Conservation (phyloP, 495 filamentous ascomycete species). For the Annulohypoxylon moriforme region DNA sequence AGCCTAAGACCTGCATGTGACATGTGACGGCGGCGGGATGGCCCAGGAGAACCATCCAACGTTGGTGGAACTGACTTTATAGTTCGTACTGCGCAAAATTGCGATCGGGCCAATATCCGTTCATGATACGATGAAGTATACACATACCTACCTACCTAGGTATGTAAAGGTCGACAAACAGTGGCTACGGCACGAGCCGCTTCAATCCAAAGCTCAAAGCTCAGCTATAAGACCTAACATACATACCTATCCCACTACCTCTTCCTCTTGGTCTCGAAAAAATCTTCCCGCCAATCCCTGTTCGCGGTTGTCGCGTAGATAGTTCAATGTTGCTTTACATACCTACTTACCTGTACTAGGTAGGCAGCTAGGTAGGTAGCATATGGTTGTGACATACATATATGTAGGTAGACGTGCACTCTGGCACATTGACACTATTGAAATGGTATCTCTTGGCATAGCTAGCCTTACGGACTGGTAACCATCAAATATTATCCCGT, state of each 20-base stretch:
- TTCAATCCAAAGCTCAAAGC: no score
- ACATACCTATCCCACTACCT: neutral
- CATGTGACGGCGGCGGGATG: slow-evolving; percentile 34
- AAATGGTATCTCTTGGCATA: slow-evolving; percentile 35
- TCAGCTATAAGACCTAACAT: no score
- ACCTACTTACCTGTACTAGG: neutral
- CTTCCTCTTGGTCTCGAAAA: neutral
- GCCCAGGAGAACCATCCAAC: slow-evolving; percentile 4
- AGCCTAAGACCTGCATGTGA: slow-evolving; percentile 36
- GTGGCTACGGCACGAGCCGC: neutral
- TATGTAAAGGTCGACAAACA: neutral
- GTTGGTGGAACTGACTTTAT: slow-evolving; percentile 6
- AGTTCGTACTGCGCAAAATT: slow-evolving; percentile 2
- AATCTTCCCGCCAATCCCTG: slow-evolving; percentile 8
- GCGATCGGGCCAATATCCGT: slow-evolving; percentile 17
- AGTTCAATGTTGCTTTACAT: neutral
- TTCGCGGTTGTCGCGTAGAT: neutral
- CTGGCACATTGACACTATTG: slow-evolving; percentile 11
- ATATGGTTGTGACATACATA: slow-evolving; percentile 9
- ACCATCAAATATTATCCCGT: slow-evolving; percentile 14
- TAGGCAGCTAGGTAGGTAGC: neutral
- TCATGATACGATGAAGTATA: neutral
- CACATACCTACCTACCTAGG: neutral
- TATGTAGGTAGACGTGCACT: neutral
- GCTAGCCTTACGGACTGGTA: slow-evolving; percentile 18